phyloP scores from a whole-genome alignment of 1,139 yeast genomes.

The Diutina mesorugosa region DNA sequence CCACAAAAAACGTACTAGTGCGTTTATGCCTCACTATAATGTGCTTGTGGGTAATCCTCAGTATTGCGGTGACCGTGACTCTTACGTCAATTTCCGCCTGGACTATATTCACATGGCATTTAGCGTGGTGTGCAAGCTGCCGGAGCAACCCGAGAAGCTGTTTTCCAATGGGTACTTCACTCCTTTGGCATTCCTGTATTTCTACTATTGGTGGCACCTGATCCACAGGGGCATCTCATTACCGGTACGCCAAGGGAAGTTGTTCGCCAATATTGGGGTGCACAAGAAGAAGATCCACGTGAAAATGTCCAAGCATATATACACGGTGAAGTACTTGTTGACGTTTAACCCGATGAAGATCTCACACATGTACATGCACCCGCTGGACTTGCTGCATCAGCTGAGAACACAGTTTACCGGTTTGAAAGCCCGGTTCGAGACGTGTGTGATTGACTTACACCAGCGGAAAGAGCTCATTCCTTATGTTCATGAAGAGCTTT shows the following conservation, averaged over 20 bases:
- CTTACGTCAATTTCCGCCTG: conserved; percentile 27
- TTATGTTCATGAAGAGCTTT: conserved; percentile 42
- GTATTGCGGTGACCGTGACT: conserved; percentile 30
- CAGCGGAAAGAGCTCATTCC: conserved; percentile 65
- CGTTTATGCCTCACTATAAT: conserved; percentile 31
- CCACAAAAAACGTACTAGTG: conserved; percentile 17
- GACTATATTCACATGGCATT: conserved; percentile 31
- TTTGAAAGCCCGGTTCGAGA: conserved; percentile 55
- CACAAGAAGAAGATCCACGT: conserved; percentile 21
- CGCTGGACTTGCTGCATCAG: background rate
- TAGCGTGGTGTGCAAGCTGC: conserved; percentile 23
- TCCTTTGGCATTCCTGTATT: conserved; percentile 55
- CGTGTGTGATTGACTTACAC: conserved; percentile 68
- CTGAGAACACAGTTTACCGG: conserved; percentile 37
- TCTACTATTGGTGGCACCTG: conserved; percentile 75
- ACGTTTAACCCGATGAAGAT: conserved; percentile 61
- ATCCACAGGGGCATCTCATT: conserved; percentile 59
- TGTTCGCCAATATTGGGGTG: conserved; percentile 30
- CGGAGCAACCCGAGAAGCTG: conserved; percentile 13
- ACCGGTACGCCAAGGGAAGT: conserved; percentile 62
- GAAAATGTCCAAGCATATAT: conserved; percentile 68
- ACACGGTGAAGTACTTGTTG: conserved; percentile 71
- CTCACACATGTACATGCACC: conserved; percentile 29
- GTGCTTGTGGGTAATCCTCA: conserved; percentile 27
- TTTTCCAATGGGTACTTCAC: conserved; percentile 68